Percentiles rank a stretch among this genome's conserved stretches.
Conservation (phyloP, 495 filamentous ascomycete genomes). For the Rhypophila decipiens region DNA sequence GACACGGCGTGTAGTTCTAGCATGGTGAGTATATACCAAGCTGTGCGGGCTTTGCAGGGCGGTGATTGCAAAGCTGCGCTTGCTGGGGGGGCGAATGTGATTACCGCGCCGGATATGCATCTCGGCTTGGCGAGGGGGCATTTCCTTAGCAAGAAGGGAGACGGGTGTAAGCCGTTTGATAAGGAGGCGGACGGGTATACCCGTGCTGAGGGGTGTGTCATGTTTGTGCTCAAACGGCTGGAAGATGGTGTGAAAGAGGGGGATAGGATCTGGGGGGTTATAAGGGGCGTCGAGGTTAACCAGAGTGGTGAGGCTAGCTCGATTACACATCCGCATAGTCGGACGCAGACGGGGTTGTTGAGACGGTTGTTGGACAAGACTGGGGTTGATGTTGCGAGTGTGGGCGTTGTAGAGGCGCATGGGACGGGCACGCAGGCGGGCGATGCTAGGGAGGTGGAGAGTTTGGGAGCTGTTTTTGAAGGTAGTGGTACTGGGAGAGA, state of each 20-base stretch:
- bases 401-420: constrained; percentile 68
- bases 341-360: constrained; percentile 54
- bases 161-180: constrained; percentile 21
- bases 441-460: constrained; percentile 58
- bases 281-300: constrained; percentile 44
- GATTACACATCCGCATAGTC: constrained; percentile 59
- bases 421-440: constrained; percentile 70
- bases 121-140: constrained; percentile 44
- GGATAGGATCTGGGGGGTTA: constrained; percentile 47
- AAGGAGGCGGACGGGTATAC: constrained; percentile 44
- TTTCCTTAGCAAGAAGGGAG: constrained; percentile 20
- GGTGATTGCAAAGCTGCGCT: constrained; percentile 58
- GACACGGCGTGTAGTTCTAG: constrained; percentile 41
- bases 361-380: constrained; percentile 51
- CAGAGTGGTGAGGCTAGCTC: constrained; percentile 53
- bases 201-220: constrained; percentile 27
- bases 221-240: constrained; percentile 44
- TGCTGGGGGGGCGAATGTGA: constrained; percentile 56
- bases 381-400: constrained; percentile 48
- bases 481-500: too few species aligned
- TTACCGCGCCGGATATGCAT: constrained; percentile 58
- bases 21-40: constrained; percentile 31
- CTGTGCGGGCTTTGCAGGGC: constrained; percentile 59
- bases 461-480: constrained; percentile 62
- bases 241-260: constrained; percentile 39